Evolutionary conservation across 768 basidiomycete genomes (phyloP), one percentile per base, ranked within the genome.

Genomic region (Phaffia australis): DNA sequence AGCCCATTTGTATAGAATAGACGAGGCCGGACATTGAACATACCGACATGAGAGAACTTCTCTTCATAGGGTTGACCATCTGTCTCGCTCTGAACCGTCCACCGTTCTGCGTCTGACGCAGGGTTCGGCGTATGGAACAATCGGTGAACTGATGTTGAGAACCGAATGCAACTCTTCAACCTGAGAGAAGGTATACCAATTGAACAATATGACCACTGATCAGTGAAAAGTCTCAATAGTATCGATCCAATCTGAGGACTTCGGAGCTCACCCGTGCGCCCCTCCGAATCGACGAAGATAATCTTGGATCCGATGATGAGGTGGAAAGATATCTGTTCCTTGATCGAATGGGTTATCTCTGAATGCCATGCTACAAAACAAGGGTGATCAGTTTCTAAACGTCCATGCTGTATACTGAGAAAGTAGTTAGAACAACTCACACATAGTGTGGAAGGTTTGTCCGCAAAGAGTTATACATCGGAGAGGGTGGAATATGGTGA

Each of bases 401-500:
- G 3, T 32, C 48, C 23, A 14, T 23, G 48, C 4, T 48, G 6
- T 15, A 5, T 23, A 11, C 7, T 5, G 9, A 42, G 3, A 62
- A 6, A 29, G 5, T 1, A 27, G 7, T 14, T n/a, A 4, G 11
- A 42, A 50, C 23, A 18, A 60, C 64, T 32, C 49, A 65, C 64
- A 65, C 64, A 16, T 30, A 23, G 14, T 60, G 51, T 7, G 64
- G 64, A 35, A 65, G 50, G 30, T 65, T 65, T 2, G 64, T 65
- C 7, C 64, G 25, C 16, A 65, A 51, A 21, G 47, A 21, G 0
- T 27, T 47, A 29, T 65, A 65, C n/a, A 65, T 47, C 21, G 64
- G 57, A 6, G 64, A 52, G 2, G 64, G 64, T 0, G 64, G 64
- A 0, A 65, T 35, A 2, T 11, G 25, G 0, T 52, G 49, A 0